Base-by-base conservation (phyloP, 2,329 filamentous ascomycete species). In the Colletotrichum cuscutae region DNA sequence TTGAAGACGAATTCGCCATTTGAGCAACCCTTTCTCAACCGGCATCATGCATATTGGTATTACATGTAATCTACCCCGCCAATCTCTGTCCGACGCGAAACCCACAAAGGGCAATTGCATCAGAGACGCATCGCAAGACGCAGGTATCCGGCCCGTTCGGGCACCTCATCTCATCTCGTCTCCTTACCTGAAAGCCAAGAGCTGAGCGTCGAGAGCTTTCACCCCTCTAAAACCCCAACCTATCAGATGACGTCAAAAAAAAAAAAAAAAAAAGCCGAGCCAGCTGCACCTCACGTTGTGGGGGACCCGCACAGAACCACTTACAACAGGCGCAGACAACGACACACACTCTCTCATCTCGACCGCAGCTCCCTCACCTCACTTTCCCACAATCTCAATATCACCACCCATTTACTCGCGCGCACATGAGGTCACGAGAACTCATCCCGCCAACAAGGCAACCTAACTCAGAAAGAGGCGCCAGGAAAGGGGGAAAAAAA, bases 161-260 rank as follows among this genome's bases (percentile, higher is more conserved):
- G 15, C 3, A 11, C 37, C 53, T 56, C 53, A 22, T 56, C 24
- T 5, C 22, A 15, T 6, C 22, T n/a, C 52, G 4, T 35, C 32
- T 12, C 32, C 3, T 12, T 15, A 15, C 52, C 37, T 42, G 13
- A 15, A 7, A 19, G 22, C 11, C 7, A 5, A 54, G 11, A 54
- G 22, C 22, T 1, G 2, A n/a, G 26, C 3, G 26, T 26, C 11
- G 32, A 12, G 32, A 35, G 32, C 11, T 35, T 57, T 37, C 28
- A 32, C 42, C 37, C 13, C 37, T 42, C 37, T 15, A 42, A 42
- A 42, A 15, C 37, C 57, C 32, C 42, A 53, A n/a, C 70, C 70
- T 72, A 72, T 70, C 66, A 72, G 66, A 70, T 72, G 70, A 72
- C 70, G 66, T 72, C 70, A 70, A 72, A 49, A n/a, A n/a, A n/a